Conservation (phyloP, 768 basidiomycete genomes). For the Suillus weaverae region DNA sequence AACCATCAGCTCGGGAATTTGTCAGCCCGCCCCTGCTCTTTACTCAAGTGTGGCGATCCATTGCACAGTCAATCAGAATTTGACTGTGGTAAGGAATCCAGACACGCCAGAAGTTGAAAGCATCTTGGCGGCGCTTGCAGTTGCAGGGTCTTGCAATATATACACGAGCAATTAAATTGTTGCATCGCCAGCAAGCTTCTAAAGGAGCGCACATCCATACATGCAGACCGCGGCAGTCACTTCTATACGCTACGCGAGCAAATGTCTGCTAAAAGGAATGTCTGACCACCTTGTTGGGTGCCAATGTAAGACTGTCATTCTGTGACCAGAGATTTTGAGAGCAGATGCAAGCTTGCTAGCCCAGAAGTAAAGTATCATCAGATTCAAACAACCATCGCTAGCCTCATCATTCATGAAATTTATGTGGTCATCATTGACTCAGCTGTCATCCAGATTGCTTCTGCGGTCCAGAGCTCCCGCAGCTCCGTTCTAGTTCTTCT, state of each 20-base stretch:
- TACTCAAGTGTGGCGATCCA: background rate
- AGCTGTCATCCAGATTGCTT: background rate
- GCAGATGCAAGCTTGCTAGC: background rate
- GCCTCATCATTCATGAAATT: background rate
- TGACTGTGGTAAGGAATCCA: background rate
- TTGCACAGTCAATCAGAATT: background rate
- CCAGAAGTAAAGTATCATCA: background rate
- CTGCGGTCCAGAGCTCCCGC: constrained; percentile 49
- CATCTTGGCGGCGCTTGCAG: background rate
- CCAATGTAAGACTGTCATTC: background rate
- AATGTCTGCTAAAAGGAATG: background rate
- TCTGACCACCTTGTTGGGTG: background rate
- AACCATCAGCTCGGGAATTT: background rate
- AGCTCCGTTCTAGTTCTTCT: constrained; percentile 70
- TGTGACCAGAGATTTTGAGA: background rate
- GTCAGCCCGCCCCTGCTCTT: background rate
- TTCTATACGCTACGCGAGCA: background rate
- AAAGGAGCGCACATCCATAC: background rate
- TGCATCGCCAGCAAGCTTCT: background rate
- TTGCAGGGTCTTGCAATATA: background rate
- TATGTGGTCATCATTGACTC: background rate
- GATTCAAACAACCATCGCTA: background rate
- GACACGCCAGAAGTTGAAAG: background rate
- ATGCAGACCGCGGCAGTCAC: background rate
- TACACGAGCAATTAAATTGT: background rate